Percentiles rank a stretch among this genome's conserved stretches.
phyloP scores from a whole-genome alignment of 2,329 filamentous ascomycete genomes.

The Laburnicola sp. region DNA sequence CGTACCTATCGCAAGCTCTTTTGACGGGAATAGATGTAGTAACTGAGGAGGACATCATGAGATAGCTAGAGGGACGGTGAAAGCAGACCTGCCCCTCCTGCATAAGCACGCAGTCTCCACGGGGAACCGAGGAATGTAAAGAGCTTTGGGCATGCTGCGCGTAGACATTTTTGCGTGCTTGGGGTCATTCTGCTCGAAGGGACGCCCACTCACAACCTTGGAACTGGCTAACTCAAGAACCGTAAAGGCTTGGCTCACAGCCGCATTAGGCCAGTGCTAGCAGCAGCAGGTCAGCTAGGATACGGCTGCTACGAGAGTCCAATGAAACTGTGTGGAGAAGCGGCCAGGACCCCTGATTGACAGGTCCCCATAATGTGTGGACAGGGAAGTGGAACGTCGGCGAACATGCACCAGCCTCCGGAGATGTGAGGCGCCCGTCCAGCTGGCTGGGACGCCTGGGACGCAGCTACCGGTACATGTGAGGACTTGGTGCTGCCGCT shows the following conservation, averaged over 20 bases:
- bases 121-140: conserved; percentile 36
- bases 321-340: conserved; percentile 28
- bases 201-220: conserved; percentile 31
- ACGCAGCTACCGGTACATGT: conserved; percentile 22
- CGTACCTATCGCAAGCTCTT: conserved; percentile 49
- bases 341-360: conserved; percentile 30
- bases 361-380: conserved; percentile 26
- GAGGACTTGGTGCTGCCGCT: conserved; percentile 23
- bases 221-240: conserved; percentile 36
- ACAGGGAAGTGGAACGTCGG: conserved; percentile 32
- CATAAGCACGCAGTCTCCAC: conserved; percentile 26
- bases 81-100: conserved; percentile 29
- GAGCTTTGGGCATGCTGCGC: conserved; percentile 32
- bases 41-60: conserved; percentile 39
- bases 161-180: conserved; percentile 31
- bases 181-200: conserved; percentile 44
- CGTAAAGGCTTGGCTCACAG: conserved; percentile 40
- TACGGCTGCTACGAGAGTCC: conserved; percentile 21
- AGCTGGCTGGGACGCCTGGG: conserved; percentile 28
- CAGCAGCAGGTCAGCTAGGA: conserved; percentile 29
- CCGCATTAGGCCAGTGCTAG: conserved; percentile 40
- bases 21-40: conserved; percentile 45
- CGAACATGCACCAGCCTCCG: conserved; percentile 31
- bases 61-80: conserved; percentile 22
- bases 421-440: conserved; percentile 25